Percentiles rank a stretch among this genome's conserved stretches.
These are phyloP conservation scores for Lactarius sp. DNA, from an alignment of 768 basidiomycete genomes.

Conservation along the genomic window DNA sequence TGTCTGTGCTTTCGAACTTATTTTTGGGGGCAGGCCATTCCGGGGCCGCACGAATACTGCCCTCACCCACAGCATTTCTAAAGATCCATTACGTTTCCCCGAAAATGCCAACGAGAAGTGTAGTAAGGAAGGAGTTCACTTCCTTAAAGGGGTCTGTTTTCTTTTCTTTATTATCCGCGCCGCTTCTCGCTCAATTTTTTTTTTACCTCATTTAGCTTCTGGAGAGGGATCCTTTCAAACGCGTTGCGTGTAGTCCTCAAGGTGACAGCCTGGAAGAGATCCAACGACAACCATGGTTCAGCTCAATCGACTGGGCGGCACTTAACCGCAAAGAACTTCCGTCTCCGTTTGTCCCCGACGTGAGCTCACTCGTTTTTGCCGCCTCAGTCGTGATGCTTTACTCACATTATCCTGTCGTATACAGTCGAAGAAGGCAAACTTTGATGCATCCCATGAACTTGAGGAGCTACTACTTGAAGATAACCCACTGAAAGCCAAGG, in stretches of 20 bases:
- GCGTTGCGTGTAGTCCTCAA: conserved; percentile 77
- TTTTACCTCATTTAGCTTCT: conserved; percentile 52
- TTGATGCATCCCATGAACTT: conserved; percentile 96
- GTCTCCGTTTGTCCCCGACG: conserved; percentile 89
- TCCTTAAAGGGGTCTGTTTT: conserved; percentile 60
- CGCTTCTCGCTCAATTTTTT: background rate
- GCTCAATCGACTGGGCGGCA: conserved; percentile 82
- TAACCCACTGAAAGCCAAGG: conserved; percentile 92
- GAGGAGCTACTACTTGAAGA: conserved; percentile 95
- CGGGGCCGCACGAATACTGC: conserved; percentile 90
- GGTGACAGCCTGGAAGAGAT: conserved; percentile 79
- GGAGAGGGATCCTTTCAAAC: conserved; percentile 75
- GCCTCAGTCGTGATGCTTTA: conserved; percentile 13
- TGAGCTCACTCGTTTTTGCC: conserved; percentile 35
- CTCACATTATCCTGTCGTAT: conserved; percentile 9
- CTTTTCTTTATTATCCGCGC: background rate
- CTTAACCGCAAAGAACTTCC: conserved; percentile 68
- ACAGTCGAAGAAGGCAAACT: conserved; percentile 98
- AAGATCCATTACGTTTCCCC: conserved; percentile 83
- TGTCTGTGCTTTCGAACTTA: conserved; percentile 86
- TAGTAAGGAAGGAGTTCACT: conserved; percentile 70
- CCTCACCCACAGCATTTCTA: conserved; percentile 87
- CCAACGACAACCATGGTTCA: conserved; percentile 81
- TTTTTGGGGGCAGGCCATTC: conserved; percentile 90
- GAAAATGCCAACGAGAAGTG: conserved; percentile 82